Evolutionary conservation across 2,329 filamentous ascomycete species (phyloP).

Genomic region (Calonectria honghensis): DNA sequence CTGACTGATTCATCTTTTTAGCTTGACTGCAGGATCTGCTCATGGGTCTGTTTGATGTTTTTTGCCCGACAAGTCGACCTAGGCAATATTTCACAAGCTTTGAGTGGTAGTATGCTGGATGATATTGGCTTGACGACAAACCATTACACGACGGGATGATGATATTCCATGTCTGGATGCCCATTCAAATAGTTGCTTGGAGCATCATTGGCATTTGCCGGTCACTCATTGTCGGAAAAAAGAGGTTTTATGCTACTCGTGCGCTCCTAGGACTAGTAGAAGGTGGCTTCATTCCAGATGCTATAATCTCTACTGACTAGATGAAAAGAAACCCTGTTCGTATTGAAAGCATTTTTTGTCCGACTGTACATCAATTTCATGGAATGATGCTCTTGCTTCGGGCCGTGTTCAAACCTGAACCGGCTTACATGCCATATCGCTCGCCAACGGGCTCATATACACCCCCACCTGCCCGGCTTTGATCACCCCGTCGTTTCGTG

Average conservation of each 20-base stretch:
- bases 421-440: background rate
- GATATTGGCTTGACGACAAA: constrained; percentile 67
- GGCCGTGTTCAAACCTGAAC: background rate
- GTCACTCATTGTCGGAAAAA: constrained; percentile 54
- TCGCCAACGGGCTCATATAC: background rate
- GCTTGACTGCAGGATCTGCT: constrained; percentile 58
- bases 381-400: no score
- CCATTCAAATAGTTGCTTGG: constrained; percentile 71
- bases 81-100: constrained; percentile 68
- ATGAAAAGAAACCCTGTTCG: no score
- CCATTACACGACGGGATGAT: constrained; percentile 58
- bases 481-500: background rate
- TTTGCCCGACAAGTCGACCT: constrained; percentile 69
- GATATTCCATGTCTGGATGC: constrained; percentile 71
- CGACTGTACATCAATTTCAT: no score
- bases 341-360: no score
- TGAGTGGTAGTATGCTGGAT: constrained; percentile 67
- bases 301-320: constrained; percentile 56
- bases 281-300: constrained; percentile 44
- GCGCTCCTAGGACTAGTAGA: constrained; percentile 60
- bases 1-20: constrained; percentile 26
- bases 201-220: constrained; percentile 59
- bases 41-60: constrained; percentile 63
- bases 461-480: background rate
- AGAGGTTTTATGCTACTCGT: constrained; percentile 62